Evolutionary conservation across 2,329 filamentous ascomycete species (phyloP).

Genomic region (Aspergillus brunneoviolaceus): DNA sequence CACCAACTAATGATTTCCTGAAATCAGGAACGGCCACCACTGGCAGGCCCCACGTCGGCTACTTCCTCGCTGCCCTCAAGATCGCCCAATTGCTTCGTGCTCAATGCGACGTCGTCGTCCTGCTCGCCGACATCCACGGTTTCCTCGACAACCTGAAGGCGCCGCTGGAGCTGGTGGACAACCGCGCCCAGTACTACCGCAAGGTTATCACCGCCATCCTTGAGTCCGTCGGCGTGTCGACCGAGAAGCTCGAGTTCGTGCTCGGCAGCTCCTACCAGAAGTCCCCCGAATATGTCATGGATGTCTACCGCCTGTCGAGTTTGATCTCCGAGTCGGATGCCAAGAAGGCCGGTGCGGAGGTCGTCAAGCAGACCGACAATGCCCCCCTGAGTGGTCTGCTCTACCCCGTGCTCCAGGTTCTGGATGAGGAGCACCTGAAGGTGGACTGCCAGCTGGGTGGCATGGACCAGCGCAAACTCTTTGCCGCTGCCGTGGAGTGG

Average conservation of each 20-base stretch:
- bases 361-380: conserved; percentile 88
- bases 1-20: neutral
- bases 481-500: conserved; percentile 70
- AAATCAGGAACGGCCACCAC: conserved; percentile 66
- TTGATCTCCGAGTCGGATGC: conserved; percentile 66
- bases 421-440: conserved; percentile 86
- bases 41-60: conserved; percentile 83
- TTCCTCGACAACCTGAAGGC: conserved; percentile 59
- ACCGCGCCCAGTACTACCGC: conserved; percentile 81
- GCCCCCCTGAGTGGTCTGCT: conserved; percentile 71
- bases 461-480: conserved; percentile 43
- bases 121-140: conserved; percentile 66
- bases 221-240: conserved; percentile 73
- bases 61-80: conserved; percentile 83
- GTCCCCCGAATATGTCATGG: conserved; percentile 72
- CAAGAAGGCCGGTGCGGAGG: conserved; percentile 86
- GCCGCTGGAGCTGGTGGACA: conserved; percentile 80
- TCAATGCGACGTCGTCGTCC: conserved; percentile 76
- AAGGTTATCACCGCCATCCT: conserved; percentile 72
- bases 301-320: conserved; percentile 73
- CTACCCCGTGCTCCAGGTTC: conserved; percentile 83
- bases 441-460: conserved; percentile 89
- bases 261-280: conserved; percentile 79
- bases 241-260: conserved; percentile 78
- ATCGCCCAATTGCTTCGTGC: conserved; percentile 84